A percentile compares a stretch with the other conserved stretches of the same genome.
Evolutionary conservation across 495 filamentous ascomycete genomes (phyloP).

Genomic region (Baudoinia panamericana): DNA sequence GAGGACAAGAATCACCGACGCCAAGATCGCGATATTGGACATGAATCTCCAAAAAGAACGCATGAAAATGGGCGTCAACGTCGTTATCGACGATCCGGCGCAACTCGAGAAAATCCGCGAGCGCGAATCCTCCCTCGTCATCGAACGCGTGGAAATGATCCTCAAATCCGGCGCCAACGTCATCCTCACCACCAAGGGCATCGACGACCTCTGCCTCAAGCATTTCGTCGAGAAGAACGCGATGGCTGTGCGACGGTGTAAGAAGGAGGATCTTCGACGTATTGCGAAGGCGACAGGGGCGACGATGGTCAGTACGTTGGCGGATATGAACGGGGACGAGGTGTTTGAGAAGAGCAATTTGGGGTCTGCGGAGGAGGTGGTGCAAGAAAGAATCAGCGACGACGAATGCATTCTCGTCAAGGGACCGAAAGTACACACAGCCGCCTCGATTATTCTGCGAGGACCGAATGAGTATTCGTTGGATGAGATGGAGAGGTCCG

Average conservation of each 20-base stretch:
- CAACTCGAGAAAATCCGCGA: slow-evolving; percentile 94
- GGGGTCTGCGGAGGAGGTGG: slow-evolving; percentile 85
- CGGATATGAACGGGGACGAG: slow-evolving; percentile 95
- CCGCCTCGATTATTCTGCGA: slow-evolving; percentile 91
- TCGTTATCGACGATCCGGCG: slow-evolving; percentile 92
- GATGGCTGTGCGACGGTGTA: slow-evolving; percentile 92
- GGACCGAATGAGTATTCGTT: slow-evolving; percentile 93
- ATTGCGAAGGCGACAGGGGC: slow-evolving; percentile 96
- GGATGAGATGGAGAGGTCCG: slow-evolving; percentile 97
- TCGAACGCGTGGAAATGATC: slow-evolving; percentile 93
- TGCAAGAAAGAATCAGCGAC: slow-evolving; percentile 93
- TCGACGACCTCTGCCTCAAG: slow-evolving; percentile 92
- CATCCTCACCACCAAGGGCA: slow-evolving; percentile 92
- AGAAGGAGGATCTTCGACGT: slow-evolving; percentile 94
- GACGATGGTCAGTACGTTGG: slow-evolving; percentile 79
- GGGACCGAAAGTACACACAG: slow-evolving; percentile 84
- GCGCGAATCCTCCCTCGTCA: slow-evolving; percentile 80
- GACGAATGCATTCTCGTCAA: slow-evolving; percentile 97
- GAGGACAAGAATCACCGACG: slow-evolving; percentile 82
- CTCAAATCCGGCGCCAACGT: slow-evolving; percentile 96
- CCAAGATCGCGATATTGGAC: slow-evolving; percentile 92
- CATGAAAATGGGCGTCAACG: slow-evolving; percentile 98
- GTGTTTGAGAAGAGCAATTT: slow-evolving; percentile 82
- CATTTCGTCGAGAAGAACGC: slow-evolving; percentile 87
- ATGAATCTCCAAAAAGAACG: slow-evolving; percentile 98